Evolutionary conservation across 768 basidiomycete species (phyloP).

Genomic region (Lenzites betulinus): DNA sequence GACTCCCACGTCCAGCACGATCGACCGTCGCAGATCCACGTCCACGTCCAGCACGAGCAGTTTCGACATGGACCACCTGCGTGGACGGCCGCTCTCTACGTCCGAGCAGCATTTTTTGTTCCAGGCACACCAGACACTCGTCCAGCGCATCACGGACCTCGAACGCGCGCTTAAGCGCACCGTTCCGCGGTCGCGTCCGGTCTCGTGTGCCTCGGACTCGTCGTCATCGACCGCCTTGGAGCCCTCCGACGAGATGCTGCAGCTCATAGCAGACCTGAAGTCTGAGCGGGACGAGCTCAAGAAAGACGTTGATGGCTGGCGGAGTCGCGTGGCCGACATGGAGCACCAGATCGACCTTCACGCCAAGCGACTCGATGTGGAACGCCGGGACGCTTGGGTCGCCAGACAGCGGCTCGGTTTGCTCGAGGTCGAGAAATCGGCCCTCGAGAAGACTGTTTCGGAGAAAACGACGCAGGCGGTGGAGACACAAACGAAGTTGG

Average conservation of each 20-base stretch:
- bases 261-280: constrained; percentile 75
- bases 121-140: constrained; percentile 80
- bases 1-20: constrained; percentile 54
- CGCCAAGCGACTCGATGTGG: constrained; percentile 69
- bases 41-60: constrained; percentile 20
- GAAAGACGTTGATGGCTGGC: constrained; percentile 88
- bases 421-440: constrained; percentile 67
- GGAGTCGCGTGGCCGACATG: constrained; percentile 70
- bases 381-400: constrained; percentile 82
- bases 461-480: constrained; percentile 35
- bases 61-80: constrained; percentile 14
- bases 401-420: constrained; percentile 72
- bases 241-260: constrained; percentile 78
- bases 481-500: constrained; percentile 32
- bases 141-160: constrained; percentile 79
- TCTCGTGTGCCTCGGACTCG: constrained; percentile 57
- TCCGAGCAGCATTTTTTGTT: constrained; percentile 86
- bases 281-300: constrained; percentile 88
- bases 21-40: constrained; percentile 26
- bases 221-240: constrained; percentile 37
- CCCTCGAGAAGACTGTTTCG: constrained; percentile 51
- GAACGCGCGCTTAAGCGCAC: constrained; percentile 61
- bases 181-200: constrained; percentile 32
- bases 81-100: constrained; percentile 52
- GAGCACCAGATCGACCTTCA: constrained; percentile 71